These are phyloP conservation scores for Scedosporium apiospermum DNA, from an alignment of 2,329 filamentous ascomycete genomes.

Conservation along the genomic window DNA sequence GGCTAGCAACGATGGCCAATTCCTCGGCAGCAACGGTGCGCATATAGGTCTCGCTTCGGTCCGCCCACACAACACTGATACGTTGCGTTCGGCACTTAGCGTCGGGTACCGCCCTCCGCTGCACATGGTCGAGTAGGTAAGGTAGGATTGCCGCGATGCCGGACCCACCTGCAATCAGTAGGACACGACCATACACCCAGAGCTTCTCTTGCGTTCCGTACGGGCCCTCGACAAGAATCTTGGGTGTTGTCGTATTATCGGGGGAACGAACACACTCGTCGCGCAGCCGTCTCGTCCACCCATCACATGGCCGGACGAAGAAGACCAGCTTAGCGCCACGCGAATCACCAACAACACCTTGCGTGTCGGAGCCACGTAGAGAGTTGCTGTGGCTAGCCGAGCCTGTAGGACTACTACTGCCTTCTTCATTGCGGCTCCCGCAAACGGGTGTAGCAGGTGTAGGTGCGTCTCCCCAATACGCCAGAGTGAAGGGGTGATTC, in stretches of 20 bases:
- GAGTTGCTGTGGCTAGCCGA: neutral
- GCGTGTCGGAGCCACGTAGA: neutral
- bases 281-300: conserved; percentile 29
- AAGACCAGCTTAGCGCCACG: conserved; percentile 22
- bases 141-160: neutral
- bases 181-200: neutral
- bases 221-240: neutral
- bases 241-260: neutral
- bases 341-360: neutral
- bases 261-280: conserved; percentile 10
- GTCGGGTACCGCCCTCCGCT: neutral
- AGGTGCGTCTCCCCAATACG: conserved; percentile 9
- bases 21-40: neutral
- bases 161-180: neutral
- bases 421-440: neutral
- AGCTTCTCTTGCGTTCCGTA: neutral
- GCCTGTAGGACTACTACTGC: neutral
- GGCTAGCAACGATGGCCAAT: neutral
- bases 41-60: neutral
- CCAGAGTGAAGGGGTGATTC: conserved; percentile 39
- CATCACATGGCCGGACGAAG: conserved; percentile 33
- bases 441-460: neutral
- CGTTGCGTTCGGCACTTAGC: neutral
- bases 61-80: neutral
- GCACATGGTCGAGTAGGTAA: neutral